Base-by-base conservation (phyloP, 306 rosid species). In the Corylus heterophylla region DNA sequence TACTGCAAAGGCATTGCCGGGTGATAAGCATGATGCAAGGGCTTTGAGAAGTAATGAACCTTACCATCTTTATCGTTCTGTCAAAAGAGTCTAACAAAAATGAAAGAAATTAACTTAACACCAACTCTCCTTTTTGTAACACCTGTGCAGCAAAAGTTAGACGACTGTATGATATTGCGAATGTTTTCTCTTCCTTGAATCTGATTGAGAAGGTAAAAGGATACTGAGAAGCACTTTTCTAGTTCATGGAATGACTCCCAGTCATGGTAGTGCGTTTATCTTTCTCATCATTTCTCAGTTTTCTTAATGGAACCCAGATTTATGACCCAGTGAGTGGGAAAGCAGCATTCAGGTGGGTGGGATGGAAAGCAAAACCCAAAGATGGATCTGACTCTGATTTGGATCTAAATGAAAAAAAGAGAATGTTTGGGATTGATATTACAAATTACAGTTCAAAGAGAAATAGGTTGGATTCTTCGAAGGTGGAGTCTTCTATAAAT, bases 341-440 rank as follows among this genome's bases (percentile, higher is more conserved):
- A 77, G 86, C 93, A 56, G 91, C 90, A 11, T 89, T 84, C 72
- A 80, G 88, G 75, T 87, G 93, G 93, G 61, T 87, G 88, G 87
- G 87, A 71, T 71, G 81, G 81, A 82, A 79, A 70, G 83, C 48
- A 17, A 73, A 80, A 76, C 35, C 66, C 22, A 50, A 71, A 10
- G 55, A 45, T 27, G 83, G 71, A 78, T 31, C 66, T 73, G 83
- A 82, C 61, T 61, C 55, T 31, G 37, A 78, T 76, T 39, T 56
- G 3, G 77, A 54, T 42, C 59, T 67, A 3, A 54, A 55, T 42
- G 83, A 73, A 42, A 84, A 62, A 76, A 87, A 83, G 79, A 87
- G 93, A 72, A 69, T 69, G 70, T 89, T 87, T 74, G 93, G 93
- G 69, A 70, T 76, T 12, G 93, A 87, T 12, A 37, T 89, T 31